These are phyloP conservation scores for Areca catechu DNA, from an alignment of 176 grass and related monocot genomes.

Conservation along the genomic window DNA sequence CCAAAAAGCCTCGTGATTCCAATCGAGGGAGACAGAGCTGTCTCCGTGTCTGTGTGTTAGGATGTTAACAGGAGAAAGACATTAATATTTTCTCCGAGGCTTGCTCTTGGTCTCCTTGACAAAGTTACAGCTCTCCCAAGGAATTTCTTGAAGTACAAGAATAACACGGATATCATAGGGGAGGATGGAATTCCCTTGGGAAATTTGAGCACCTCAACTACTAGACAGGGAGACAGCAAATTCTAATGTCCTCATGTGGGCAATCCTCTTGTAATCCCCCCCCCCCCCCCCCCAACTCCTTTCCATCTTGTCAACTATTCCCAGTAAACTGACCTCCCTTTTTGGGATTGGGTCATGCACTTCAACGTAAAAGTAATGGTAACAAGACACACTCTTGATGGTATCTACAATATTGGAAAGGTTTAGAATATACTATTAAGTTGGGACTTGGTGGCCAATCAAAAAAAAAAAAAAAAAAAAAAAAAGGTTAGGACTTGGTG, in stretches of 20 bases:
- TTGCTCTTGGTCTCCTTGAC: constrained; percentile 43
- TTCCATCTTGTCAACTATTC: not conserved
- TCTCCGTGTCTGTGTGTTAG: constrained; percentile 9
- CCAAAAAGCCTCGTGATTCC: constrained; percentile 33
- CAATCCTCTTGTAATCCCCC: not conserved
- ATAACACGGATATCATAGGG: not conserved
- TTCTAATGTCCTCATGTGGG: not conserved
- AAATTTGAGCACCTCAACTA: constrained; percentile 1
- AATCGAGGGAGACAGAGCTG: constrained; percentile 35
- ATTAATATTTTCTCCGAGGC: constrained; percentile 32
- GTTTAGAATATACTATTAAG: not conserved
- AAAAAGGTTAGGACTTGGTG: too few relatives aligned
- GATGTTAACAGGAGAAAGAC: constrained; percentile 19
- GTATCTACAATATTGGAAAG: not conserved
- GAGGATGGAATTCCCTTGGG: not conserved
- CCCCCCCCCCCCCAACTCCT: not conserved
- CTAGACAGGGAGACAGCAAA: not conserved
- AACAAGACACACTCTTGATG: not conserved
- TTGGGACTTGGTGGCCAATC: not conserved
- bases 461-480: too few relatives aligned
- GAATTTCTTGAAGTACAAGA: not conserved
- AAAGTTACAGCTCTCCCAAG: not conserved
- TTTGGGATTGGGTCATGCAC: constrained; percentile 1
- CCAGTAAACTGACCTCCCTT: not conserved
- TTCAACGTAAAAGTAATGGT: constrained; percentile 9